Percentiles rank a stretch among this genome's conserved stretches.
These are phyloP conservation scores for Gaeumannomyces tritici DNA, from an alignment of 2,329 filamentous ascomycete genomes.

Conservation along the genomic window DNA sequence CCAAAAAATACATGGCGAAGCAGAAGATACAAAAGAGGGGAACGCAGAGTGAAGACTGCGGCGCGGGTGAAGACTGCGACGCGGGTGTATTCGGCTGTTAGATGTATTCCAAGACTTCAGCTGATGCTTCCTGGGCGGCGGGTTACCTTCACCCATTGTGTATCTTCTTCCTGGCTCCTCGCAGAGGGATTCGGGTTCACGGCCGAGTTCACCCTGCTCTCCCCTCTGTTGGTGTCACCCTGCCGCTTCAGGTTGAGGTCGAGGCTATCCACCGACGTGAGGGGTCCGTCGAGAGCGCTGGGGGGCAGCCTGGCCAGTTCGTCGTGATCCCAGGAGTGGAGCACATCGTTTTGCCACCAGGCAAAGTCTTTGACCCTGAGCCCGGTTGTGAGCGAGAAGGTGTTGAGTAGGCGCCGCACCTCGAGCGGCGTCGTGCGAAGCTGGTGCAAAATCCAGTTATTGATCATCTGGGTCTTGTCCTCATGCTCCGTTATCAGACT, in stretches of 20 bases:
- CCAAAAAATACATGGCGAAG: no score
- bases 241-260: not conserved
- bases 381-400: slow-evolving; percentile 16
- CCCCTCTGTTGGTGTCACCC: no score
- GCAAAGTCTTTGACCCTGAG: slow-evolving; percentile 22
- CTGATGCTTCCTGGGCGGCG: not conserved
- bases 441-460: slow-evolving; percentile 42
- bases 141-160: not conserved
- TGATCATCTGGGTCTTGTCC: slow-evolving; percentile 35
- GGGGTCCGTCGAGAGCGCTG: not conserved
- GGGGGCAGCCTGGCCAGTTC: slow-evolving; percentile 6
- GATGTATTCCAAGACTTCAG: not conserved
- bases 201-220: not conserved
- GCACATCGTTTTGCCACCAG: slow-evolving; percentile 31
- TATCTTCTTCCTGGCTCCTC: not conserved
- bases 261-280: slow-evolving; percentile 2
- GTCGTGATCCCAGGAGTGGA: slow-evolving; percentile 30
- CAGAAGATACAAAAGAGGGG: no score
- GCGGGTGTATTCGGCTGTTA: not conserved
- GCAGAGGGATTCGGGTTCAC: no score
- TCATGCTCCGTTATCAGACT: slow-evolving; percentile 26
- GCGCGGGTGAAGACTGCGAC: no score
- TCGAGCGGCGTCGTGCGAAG: slow-evolving; percentile 36
- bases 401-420: slow-evolving; percentile 29
- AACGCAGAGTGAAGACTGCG: no score